Evolutionary conservation across 805 yeast species (phyloP).

Genomic region (Teunomyces kruisii): DNA sequence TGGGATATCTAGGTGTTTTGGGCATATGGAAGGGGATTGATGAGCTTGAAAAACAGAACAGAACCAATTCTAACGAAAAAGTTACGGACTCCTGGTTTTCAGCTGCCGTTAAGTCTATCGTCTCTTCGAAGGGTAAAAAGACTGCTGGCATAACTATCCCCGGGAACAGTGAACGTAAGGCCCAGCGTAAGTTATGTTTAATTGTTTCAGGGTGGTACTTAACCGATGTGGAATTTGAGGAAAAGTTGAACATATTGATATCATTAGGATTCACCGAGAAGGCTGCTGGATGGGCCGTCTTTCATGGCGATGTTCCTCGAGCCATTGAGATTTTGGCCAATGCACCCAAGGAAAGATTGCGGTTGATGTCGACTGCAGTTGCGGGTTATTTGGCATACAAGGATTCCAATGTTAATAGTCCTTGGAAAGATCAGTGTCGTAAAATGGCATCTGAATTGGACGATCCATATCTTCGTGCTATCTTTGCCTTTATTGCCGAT

Average conservation of each 20-base stretch:
- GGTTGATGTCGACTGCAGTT: slow-evolving; percentile 88
- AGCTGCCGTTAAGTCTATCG: slow-evolving; percentile 53
- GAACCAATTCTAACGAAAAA: slow-evolving; percentile 28
- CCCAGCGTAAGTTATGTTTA: slow-evolving; percentile 75
- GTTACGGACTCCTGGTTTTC: slow-evolving; percentile 42
- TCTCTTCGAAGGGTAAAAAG: slow-evolving; percentile 46
- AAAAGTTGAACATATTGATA: slow-evolving; percentile 57
- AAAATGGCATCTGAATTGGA: slow-evolving; percentile 83
- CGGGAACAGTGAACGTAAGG: slow-evolving; percentile 48
- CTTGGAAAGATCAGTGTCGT: slow-evolving; percentile 94
- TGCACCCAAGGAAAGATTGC: slow-evolving; percentile 67
- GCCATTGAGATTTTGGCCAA: slow-evolving; percentile 78
- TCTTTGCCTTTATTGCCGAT: slow-evolving; percentile 91
- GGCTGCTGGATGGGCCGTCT: slow-evolving; percentile 98
- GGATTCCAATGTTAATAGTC: slow-evolving; percentile 57
- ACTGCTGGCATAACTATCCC: slow-evolving; percentile 47
- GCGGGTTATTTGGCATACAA: slow-evolving; percentile 82
- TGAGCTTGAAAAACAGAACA: slow-evolving; percentile 45
- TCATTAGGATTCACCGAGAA: slow-evolving; percentile 66
- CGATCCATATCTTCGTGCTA: slow-evolving; percentile 85
- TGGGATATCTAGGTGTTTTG: slow-evolving; percentile 83
- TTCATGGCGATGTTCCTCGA: slow-evolving; percentile 80
- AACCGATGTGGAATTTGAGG: slow-evolving; percentile 71
- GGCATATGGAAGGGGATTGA: slow-evolving; percentile 85
- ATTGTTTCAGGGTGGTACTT: slow-evolving; percentile 91